Percentiles rank a stretch among this genome's conserved stretches.
These are phyloP conservation scores for Podaxis mareebaensis DNA, from an alignment of 768 basidiomycete genomes.

Conservation along the genomic window DNA sequence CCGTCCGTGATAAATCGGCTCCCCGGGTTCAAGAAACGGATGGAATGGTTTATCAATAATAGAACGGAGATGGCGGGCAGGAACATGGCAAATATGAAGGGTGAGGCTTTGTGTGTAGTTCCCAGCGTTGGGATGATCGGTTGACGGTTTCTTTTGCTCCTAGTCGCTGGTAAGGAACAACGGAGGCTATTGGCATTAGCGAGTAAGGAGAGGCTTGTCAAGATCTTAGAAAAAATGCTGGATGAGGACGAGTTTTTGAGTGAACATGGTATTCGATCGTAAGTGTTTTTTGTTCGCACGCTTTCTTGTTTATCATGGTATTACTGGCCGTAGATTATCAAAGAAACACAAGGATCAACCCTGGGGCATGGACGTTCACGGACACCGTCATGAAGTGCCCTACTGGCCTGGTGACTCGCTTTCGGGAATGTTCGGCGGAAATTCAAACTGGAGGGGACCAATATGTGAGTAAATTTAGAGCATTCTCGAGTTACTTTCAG, in stretches of 20 bases:
- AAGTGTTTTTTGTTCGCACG: constrained; percentile 32
- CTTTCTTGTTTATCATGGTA: background rate
- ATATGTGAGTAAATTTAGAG: constrained; percentile 57
- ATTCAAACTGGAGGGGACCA: constrained; percentile 96
- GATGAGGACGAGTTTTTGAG: constrained; percentile 97
- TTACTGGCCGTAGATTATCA: constrained; percentile 61
- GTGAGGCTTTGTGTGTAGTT: constrained; percentile 35
- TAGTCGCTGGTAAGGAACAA: constrained; percentile 73
- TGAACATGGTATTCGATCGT: constrained; percentile 96
- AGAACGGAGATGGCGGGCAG: constrained; percentile 82
- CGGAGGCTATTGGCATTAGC: constrained; percentile 87
- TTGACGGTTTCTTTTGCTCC: constrained; percentile 3
- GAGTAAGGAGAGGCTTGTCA: constrained; percentile 85
- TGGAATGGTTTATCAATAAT: constrained; percentile 99
- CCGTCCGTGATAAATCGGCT: constrained; percentile 86
- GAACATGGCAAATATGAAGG: constrained; percentile 97
- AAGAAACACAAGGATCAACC: constrained; percentile 89
- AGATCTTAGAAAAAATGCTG: constrained; percentile 94
- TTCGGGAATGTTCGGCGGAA: constrained; percentile 98
- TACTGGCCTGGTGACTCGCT: constrained; percentile 99
- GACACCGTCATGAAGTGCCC: constrained; percentile 85
- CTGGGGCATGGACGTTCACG: constrained; percentile 94
- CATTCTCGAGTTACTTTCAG: constrained; percentile 5
- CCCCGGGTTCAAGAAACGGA: constrained; percentile 97
- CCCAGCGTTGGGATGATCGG: background rate